Conservation (phyloP, 164 flowering plant species). For the Buxus sempervirens region DNA sequence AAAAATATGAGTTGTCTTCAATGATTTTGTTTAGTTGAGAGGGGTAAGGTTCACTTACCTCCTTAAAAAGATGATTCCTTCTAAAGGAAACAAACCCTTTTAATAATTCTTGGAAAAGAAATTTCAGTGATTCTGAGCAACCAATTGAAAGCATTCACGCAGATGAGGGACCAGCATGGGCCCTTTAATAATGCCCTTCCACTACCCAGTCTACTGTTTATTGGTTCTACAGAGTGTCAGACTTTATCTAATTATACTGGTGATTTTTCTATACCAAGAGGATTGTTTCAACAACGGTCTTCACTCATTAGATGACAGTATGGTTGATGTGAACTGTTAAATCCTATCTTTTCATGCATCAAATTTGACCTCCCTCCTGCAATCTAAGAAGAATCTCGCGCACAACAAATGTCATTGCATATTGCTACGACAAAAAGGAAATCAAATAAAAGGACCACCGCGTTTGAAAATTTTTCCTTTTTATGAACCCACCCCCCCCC, state of each 20-base stretch:
- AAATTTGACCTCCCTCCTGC: too few species aligned
- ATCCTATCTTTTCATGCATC: neutral
- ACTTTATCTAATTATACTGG: neutral
- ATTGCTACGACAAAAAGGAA: too few species aligned
- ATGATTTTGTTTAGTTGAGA: neutral
- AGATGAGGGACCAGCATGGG: neutral
- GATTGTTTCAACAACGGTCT: neutral
- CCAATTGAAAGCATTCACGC: neutral
- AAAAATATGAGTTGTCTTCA: constrained; percentile 5
- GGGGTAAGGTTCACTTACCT: constrained; percentile 18
- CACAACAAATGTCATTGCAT: too few species aligned
- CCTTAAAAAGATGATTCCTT: constrained; percentile 31
- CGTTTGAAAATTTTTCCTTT: too few species aligned
- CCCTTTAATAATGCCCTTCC: neutral
- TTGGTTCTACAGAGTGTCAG: neutral
- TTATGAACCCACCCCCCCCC: too few species aligned
- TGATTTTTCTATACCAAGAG: neutral
- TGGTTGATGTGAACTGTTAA: neutral
- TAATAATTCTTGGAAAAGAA: neutral
- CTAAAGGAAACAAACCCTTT: neutral
- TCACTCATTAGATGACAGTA: neutral
- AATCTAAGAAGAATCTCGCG: too few species aligned
- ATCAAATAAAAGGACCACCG: too few species aligned
- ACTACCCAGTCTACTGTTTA: neutral
- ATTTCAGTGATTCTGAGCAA: neutral